A percentile compares a stretch with the other conserved stretches of the same genome.
Conservation (phyloP, 495 filamentous ascomycete species). For the Evansstolkia leycettana region DNA sequence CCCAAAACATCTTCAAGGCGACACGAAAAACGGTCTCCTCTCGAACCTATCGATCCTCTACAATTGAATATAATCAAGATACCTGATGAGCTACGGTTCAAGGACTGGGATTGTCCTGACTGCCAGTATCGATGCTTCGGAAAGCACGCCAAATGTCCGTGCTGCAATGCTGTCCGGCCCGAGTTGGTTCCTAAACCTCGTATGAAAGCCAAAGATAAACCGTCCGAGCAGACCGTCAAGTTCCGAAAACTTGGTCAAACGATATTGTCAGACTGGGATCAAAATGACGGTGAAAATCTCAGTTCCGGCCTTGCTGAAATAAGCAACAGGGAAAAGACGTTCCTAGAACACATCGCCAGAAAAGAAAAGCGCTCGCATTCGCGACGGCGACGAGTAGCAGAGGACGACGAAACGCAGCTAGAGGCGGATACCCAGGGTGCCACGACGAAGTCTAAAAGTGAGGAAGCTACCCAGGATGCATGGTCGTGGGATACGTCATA, state of each 20-base stretch:
- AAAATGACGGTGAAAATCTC: background rate
- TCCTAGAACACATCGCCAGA: no score
- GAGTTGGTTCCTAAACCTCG: background rate
- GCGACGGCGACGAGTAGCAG: background rate
- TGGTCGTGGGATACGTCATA: constrained; percentile 27
- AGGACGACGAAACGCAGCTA: constrained; percentile 1
- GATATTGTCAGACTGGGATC: constrained; percentile 5
- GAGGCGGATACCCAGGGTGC: background rate
- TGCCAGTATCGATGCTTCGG: constrained; percentile 16
- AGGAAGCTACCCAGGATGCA: constrained; percentile 9
- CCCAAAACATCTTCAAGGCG: no score
- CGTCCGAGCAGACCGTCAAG: constrained; percentile 2
- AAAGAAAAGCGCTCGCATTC: background rate
- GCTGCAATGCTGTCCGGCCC: constrained; percentile 10
- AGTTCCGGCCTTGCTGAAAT: no score
- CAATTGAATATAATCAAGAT: background rate
- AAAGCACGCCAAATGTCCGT: constrained; percentile 14
- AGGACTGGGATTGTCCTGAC: constrained; percentile 23
- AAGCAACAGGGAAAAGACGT: no score
- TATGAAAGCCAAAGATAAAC: background rate
- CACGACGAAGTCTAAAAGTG: background rate
- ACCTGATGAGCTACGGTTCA: constrained; percentile 3
- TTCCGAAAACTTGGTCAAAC: constrained; percentile 12
- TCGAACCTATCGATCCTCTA: no score
- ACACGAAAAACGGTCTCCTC: no score